Percentiles rank a stretch among this genome's conserved stretches.
Conservation (phyloP, 768 basidiomycete species). For the Mycena crocata region DNA sequence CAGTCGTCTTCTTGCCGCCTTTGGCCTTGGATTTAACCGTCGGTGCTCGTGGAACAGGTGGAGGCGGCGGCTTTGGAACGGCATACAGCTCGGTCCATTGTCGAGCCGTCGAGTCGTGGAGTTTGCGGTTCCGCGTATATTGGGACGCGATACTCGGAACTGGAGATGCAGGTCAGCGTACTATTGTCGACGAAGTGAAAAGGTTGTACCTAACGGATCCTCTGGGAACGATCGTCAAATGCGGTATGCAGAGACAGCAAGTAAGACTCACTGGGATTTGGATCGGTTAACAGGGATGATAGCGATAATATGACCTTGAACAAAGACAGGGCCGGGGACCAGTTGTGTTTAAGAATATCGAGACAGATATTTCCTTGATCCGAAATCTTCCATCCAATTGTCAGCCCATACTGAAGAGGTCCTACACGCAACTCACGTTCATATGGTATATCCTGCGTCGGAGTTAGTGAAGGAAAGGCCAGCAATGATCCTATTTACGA, state of each 20-base stretch:
- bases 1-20: slow-evolving; percentile 31
- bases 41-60: slow-evolving; percentile 38
- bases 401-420: neutral
- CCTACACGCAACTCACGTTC: slow-evolving; percentile 62
- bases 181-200: neutral
- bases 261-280: slow-evolving; percentile 82
- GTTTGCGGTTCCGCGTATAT: slow-evolving; percentile 70
- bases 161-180: slow-evolving; percentile 36
- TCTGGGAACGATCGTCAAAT: slow-evolving; percentile 50
- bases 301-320: slow-evolving; percentile 96
- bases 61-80: slow-evolving; percentile 53
- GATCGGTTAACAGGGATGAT: slow-evolving; percentile 92
- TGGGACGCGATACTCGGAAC: slow-evolving; percentile 81
- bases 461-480: neutral
- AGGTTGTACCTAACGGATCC: slow-evolving; percentile 74
- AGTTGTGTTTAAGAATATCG: slow-evolving; percentile 92
- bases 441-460: slow-evolving; percentile 83
- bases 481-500: slow-evolving; percentile 33
- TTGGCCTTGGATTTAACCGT: slow-evolving; percentile 53
- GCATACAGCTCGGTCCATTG: slow-evolving; percentile 84
- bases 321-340: slow-evolving; percentile 93
- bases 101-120: slow-evolving; percentile 82
- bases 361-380: slow-evolving; percentile 85
- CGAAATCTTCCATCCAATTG: slow-evolving; percentile 59
- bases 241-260: neutral